Evolutionary conservation across 2,329 filamentous ascomycete species (phyloP), one percentile per base, ranked within the genome.

Genomic region (Tolypocladium cylindrosporum): DNA sequence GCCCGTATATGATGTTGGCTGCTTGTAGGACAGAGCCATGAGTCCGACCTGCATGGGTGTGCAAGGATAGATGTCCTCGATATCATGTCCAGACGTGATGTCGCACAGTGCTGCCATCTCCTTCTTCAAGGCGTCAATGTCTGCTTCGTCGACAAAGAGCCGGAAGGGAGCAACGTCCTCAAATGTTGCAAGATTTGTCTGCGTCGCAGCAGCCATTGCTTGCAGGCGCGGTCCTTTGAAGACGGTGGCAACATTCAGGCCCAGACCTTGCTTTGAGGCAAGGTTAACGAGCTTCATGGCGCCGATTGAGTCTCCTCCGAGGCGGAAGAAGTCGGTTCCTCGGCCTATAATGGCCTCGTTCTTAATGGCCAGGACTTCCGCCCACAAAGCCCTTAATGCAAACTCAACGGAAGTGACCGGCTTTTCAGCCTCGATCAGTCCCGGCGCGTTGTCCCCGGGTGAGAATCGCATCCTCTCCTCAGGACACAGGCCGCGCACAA

Each of bases 291-390:
- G 53, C 24, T 42, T 41, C 40, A 57, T 59, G 2, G 58, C 54
- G 11, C 24, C 36, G n/a, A 87, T 40, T 10, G 58, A 59, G 41
- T 59, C 55, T 4, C 58, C 58, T 11, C 58, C 58, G 7, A 59
- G 52, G 21, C 40, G 39, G 36, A 59, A 59, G 42, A 59, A 59
- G 36, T 55, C 36, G 19, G 48, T 36, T 24, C 21, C 34, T 19
- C 19, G 37, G 53, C 37, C 34, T 37, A 41, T 52, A 40, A 42
- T 39, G 42, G 14, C 16, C 34, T 55, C 43, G 40, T 48, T 51
- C 11, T 40, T 8, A 19, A 54, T 40, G 13, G 21, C 21, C 6
- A 55, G 11, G 21, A 40, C 53, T 1, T 39, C 39, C 4, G 53
- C 53, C 53, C 53, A 55, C 37, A 55, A 31, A 14, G n/a, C 37